Evolutionary conservation across 805 yeast species (phyloP).

Genomic region (Vanderwaltozyma tropicalis): DNA sequence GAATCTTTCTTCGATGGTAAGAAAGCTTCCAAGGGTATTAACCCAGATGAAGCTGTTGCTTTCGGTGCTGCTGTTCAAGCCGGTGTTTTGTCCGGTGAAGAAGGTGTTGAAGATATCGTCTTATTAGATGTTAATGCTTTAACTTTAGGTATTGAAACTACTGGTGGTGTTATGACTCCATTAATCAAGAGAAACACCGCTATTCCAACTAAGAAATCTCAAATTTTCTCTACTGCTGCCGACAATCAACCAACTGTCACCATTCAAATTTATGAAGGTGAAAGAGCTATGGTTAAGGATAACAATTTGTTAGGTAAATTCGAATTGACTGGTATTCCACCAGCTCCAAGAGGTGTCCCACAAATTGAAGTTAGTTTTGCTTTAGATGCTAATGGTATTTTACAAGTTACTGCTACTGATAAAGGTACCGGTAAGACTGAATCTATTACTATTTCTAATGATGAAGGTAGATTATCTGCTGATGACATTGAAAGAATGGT

Average conservation of each 20-base stretch:
- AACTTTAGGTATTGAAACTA: conserved; percentile 91
- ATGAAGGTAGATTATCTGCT: conserved; percentile 86
- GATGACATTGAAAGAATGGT: conserved; percentile 97
- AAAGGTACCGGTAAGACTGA: conserved; percentile 91
- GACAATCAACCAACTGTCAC: conserved; percentile 94
- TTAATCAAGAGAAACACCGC: conserved; percentile 91
- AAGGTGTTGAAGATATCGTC: conserved; percentile 82
- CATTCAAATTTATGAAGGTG: conserved; percentile 94
- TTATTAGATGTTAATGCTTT: conserved; percentile 89
- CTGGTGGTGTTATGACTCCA: conserved; percentile 96
- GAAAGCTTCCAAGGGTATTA: conserved; percentile 93
- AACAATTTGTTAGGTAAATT: conserved; percentile 94
- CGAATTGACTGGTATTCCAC: conserved; percentile 93
- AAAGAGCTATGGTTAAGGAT: conserved; percentile 89
- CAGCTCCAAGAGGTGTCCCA: conserved; percentile 98
- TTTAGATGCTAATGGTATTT: conserved; percentile 93
- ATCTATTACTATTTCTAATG: conserved; percentile 85
- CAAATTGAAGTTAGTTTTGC: conserved; percentile 97
- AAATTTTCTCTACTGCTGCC: conserved; percentile 90
- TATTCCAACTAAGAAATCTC: conserved; percentile 91
- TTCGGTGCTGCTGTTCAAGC: conserved; percentile 99
- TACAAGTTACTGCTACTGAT: conserved; percentile 88
- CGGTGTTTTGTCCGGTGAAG: conserved; percentile 93
- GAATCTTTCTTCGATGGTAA: conserved; percentile 88
- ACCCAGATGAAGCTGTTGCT: conserved; percentile 99